phyloP scores from a whole-genome alignment of 768 basidiomycete genomes.

The Pleurotus sapidus region DNA sequence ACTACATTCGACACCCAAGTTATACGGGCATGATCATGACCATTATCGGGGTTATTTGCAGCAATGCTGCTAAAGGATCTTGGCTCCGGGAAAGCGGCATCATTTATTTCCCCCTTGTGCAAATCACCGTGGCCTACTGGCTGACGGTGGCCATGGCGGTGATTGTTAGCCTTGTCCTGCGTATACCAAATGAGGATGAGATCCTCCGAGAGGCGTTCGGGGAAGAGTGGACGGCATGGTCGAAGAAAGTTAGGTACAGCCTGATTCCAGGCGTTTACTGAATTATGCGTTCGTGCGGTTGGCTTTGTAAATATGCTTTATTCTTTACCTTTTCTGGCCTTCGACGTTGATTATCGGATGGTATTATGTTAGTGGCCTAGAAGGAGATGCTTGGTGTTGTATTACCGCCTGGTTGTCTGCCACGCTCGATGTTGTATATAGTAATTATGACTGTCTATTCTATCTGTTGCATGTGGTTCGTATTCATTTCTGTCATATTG shows the following conservation, averaged over 20 bases:
- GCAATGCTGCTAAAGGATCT: background rate
- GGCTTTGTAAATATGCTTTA: background rate
- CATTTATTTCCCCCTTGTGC: background rate
- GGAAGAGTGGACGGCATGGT: constrained; percentile 2
- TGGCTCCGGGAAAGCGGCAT: constrained; percentile 7
- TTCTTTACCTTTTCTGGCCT: too few species aligned
- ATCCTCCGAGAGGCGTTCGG: constrained; percentile 5
- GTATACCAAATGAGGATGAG: constrained; percentile 4
- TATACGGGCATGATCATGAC: constrained; percentile 9
- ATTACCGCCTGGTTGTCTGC: too few species aligned
- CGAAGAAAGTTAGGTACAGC: background rate
- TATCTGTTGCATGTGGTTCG: too few species aligned
- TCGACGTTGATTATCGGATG: too few species aligned
- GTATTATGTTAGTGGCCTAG: too few species aligned
- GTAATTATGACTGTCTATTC: too few species aligned
- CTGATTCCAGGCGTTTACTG: constrained; percentile 3
- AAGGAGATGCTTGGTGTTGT: too few species aligned
- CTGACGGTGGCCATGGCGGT: background rate
- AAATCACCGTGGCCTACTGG: background rate
- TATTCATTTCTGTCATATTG: too few species aligned
- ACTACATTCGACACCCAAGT: constrained; percentile 5
- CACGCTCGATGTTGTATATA: too few species aligned
- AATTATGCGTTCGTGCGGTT: background rate
- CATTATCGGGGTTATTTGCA: constrained; percentile 3
- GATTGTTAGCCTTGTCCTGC: constrained; percentile 5